A percentile compares a stretch with the other conserved stretches of the same genome.
Conservation (phyloP, 176 grass and related monocot species). For the Zea luxurians region DNA sequence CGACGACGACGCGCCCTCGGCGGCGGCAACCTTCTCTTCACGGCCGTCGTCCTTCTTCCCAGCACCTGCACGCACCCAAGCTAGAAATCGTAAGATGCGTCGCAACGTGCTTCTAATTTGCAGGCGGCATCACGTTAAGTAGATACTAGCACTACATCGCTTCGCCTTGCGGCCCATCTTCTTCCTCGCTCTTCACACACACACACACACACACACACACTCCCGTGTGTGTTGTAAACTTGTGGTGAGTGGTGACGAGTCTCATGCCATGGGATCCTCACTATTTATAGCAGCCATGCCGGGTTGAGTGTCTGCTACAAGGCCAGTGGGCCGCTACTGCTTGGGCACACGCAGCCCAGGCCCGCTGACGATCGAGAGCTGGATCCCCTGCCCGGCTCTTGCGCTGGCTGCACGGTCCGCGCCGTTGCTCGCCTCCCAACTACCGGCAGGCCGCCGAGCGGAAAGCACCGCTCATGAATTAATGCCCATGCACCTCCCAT, state of each 20-base stretch:
- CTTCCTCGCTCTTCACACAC: no score
- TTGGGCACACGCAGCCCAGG: not conserved
- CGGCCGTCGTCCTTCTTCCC: not conserved
- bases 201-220: no score
- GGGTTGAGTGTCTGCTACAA: not conserved
- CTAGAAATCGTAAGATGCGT: not conserved
- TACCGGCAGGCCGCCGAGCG: not conserved
- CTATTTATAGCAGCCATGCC: constrained; percentile 6
- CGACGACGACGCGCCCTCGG: not conserved
- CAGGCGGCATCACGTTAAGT: not conserved
- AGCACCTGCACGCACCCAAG: not conserved
- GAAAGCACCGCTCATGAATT: constrained; percentile 12
- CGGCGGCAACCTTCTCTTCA: not conserved
- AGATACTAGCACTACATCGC: not conserved
- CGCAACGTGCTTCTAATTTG: not conserved
- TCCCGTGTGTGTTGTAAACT: not conserved
- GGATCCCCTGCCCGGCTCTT: not conserved
- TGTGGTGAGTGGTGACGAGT: not conserved
- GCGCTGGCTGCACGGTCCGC: not conserved
- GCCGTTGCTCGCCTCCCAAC: constrained; percentile 28
- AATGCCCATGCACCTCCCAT: not conserved
- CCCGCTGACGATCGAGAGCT: no score
- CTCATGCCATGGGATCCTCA: not conserved
- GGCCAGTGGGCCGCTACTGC: not conserved
- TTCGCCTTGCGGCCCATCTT: constrained; percentile 32